These are phyloP conservation scores for Neonectria magnoliae DNA, from an alignment of 2,329 filamentous ascomycete genomes.

Conservation along the genomic window DNA sequence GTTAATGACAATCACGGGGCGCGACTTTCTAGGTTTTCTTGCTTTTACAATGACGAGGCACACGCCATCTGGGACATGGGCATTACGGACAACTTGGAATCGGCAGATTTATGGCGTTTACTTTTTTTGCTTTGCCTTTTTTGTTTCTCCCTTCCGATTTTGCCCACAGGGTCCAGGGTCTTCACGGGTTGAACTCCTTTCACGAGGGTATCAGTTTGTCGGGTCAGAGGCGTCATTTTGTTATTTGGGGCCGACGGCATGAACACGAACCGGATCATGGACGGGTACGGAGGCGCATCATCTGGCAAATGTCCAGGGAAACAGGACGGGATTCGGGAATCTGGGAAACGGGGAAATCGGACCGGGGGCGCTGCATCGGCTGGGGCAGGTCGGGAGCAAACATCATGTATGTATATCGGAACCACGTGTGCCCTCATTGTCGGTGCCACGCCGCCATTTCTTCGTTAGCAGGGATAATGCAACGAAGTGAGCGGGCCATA, in stretches of 20 bases:
- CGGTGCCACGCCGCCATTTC: conserved; percentile 4
- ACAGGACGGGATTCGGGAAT: conserved; percentile 13
- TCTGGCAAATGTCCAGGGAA: background rate
- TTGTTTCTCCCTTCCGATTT: background rate
- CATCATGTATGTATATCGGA: conserved; percentile 23
- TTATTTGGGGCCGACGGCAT: background rate
- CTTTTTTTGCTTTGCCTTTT: background rate
- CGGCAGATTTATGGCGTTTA: conserved; percentile 27
- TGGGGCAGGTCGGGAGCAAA: conserved; percentile 10
- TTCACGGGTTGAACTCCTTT: background rate
- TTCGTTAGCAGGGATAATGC: conserved; percentile 16
- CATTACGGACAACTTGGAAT: conserved; percentile 1
- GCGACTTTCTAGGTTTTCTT: conserved; percentile 15
- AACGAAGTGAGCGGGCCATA: conserved; percentile 2
- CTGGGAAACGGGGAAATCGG: background rate
- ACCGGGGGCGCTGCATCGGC: conserved; percentile 20
- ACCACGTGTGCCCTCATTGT: background rate
- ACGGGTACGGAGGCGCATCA: conserved; percentile 5
- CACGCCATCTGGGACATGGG: conserved; percentile 23
- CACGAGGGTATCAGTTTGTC: background rate
- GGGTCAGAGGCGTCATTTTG: conserved; percentile 5
- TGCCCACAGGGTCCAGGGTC: background rate
- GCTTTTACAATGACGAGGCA: conserved; percentile 37
- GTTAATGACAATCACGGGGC: conserved; percentile 29
- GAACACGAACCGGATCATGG: background rate